Conservation (phyloP, 495 filamentous ascomycete species). For the Penicillium lagena region DNA sequence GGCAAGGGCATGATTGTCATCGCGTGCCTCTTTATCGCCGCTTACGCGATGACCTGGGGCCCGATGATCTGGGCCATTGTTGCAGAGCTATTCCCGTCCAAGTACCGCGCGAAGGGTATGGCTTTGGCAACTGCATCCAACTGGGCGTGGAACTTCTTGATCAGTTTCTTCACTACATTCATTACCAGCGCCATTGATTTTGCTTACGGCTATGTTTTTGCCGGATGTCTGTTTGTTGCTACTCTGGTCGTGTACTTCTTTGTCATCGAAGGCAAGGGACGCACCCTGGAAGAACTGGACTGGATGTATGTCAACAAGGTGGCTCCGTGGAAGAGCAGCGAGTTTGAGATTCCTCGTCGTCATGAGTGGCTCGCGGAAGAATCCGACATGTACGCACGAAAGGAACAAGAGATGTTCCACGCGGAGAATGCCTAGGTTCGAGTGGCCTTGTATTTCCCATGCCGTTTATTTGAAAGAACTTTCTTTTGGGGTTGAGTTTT, state of each 20-base stretch:
- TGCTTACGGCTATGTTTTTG: constrained; percentile 73
- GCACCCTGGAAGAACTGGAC: constrained; percentile 69
- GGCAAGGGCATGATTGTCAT: constrained; percentile 73
- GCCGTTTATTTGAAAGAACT: too few species aligned
- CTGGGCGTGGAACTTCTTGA: constrained; percentile 83
- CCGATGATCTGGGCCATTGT: constrained; percentile 75
- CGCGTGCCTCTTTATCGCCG: constrained; percentile 56
- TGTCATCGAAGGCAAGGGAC: constrained; percentile 57
- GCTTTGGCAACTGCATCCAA: constrained; percentile 70
- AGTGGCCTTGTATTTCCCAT: too few species aligned
- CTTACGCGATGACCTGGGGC: constrained; percentile 63
- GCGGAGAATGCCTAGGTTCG: constrained; percentile 17
- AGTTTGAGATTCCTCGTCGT: constrained; percentile 29
- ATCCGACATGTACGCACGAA: constrained; percentile 6
- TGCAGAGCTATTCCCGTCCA: constrained; percentile 72
- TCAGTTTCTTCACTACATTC: constrained; percentile 72
- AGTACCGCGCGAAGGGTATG: constrained; percentile 68
- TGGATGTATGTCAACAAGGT: constrained; percentile 69
- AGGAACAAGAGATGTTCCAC: constrained; percentile 19
- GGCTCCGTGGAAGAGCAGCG: constrained; percentile 53
- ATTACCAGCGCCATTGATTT: constrained; percentile 62
- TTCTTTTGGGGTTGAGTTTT: too few species aligned
- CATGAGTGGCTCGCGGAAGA: constrained; percentile 12
- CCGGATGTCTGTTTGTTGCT: constrained; percentile 56
- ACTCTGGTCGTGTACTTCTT: constrained; percentile 63